Percentiles rank a stretch among this genome's conserved stretches.
phyloP scores from a whole-genome alignment of 139 green algal genomes.

The Marvania coccoides region DNA sequence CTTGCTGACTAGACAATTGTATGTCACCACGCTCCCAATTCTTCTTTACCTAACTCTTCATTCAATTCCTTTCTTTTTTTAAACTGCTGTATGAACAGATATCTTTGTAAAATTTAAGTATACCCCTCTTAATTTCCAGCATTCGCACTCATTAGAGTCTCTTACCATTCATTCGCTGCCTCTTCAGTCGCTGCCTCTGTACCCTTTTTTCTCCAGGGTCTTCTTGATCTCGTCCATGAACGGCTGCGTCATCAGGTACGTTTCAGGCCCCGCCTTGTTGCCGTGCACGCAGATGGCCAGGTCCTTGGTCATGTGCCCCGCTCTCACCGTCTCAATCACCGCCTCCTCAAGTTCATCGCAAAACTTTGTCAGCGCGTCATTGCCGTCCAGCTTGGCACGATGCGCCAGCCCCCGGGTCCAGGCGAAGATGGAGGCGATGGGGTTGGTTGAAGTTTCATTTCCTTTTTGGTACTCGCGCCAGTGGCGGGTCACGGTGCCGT shows the following conservation, averaged over 20 bases:
- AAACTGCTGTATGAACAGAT: neutral
- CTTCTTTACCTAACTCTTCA: too few relatives aligned
- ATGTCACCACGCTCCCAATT: too few relatives aligned
- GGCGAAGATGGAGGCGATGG: constrained; percentile 91
- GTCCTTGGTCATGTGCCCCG: constrained; percentile 89
- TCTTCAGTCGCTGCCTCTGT: neutral
- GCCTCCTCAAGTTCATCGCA: constrained; percentile 71
- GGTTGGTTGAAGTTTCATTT: constrained; percentile 89
- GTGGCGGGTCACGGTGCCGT: constrained; percentile 93
- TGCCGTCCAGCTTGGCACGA: constrained; percentile 87
- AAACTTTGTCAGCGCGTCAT: constrained; percentile 69
- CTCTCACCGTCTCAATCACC: constrained; percentile 83
- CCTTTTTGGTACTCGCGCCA: constrained; percentile 95
- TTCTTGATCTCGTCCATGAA: constrained; percentile 86
- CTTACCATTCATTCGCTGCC: neutral
- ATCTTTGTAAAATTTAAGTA: neutral
- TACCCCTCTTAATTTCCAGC: neutral
- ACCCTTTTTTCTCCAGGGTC: constrained; percentile 23
- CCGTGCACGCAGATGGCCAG: constrained; percentile 87
- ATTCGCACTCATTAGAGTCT: neutral
- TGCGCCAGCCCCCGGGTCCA: constrained; percentile 90
- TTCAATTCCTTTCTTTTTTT: neutral
- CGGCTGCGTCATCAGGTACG: constrained; percentile 87
- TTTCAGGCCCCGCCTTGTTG: constrained; percentile 52
- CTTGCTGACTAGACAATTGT: too few relatives aligned